phyloP scores from a whole-genome alignment of 2,329 filamentous ascomycete species.

The Talaromyces sp. region DNA sequence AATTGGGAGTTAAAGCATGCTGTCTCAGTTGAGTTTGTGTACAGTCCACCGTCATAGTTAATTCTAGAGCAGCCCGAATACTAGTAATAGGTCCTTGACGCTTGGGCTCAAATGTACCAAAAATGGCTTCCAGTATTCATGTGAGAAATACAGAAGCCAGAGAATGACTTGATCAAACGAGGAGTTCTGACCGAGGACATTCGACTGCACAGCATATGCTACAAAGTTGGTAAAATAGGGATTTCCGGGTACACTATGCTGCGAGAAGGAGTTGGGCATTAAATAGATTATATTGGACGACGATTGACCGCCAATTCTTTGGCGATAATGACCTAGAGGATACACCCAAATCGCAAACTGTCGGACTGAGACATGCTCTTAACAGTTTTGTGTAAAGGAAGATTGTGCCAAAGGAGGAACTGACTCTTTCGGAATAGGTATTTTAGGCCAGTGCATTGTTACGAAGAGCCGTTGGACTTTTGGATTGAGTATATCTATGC shows the following conservation, averaged over 20 bases:
- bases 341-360: slow-evolving; percentile 21
- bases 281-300: slow-evolving; percentile 26
- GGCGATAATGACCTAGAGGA: slow-evolving; percentile 21
- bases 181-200: slow-evolving; percentile 6
- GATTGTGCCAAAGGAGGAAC: slow-evolving; percentile 5
- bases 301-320: slow-evolving; percentile 27
- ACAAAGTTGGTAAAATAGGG: slow-evolving; percentile 22
- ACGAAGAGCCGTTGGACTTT: neutral
- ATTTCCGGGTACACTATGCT: slow-evolving; percentile 26
- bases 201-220: slow-evolving; percentile 21
- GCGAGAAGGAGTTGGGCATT: slow-evolving; percentile 26
- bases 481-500: neutral
- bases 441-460: neutral
- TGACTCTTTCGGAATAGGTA: neutral
- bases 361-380: slow-evolving; percentile 21
- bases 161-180: neutral
- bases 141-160: neutral
- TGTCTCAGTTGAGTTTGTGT: slow-evolving; percentile 22
- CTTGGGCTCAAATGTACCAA: slow-evolving; percentile 12
- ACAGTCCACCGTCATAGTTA: slow-evolving; percentile 12
- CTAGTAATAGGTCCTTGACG: neutral
- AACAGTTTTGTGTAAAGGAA: slow-evolving; percentile 23
- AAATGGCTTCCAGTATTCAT: neutral
- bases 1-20: slow-evolving; percentile 30
- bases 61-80: neutral